These are phyloP conservation scores for Isochrysis galbana DNA, from an alignment of 78 protist genomes.

Conservation along the genomic window DNA sequence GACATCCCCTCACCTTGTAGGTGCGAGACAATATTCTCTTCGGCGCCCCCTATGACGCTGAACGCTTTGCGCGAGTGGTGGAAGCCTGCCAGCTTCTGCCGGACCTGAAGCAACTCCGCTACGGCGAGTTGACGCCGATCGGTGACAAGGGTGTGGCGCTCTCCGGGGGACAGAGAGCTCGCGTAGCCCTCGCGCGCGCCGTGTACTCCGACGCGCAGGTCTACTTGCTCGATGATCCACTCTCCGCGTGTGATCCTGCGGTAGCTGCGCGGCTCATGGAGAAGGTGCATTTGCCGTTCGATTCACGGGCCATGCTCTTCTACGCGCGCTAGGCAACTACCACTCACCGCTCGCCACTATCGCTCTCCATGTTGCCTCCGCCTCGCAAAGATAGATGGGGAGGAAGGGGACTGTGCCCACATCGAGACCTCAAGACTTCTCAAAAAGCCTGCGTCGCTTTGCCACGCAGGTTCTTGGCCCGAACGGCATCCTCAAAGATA, in stretches of 20 bases:
- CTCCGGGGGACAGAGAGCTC: conserved; percentile 69
- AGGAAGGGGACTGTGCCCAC: too few relatives aligned
- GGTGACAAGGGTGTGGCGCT: conserved; percentile 74
- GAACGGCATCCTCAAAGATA: neutral
- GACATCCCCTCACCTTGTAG: conserved; percentile 72
- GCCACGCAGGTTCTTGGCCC: neutral
- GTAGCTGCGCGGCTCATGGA: conserved; percentile 50
- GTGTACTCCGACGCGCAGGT: conserved; percentile 63
- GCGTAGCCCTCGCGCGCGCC: conserved; percentile 71
- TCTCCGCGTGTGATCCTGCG: conserved; percentile 67
- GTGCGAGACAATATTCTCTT: conserved; percentile 85
- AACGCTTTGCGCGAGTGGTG: conserved; percentile 64
- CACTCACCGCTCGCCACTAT: too few relatives aligned
- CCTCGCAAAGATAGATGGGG: too few relatives aligned
- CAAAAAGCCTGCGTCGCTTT: too few relatives aligned
- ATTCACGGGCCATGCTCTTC: too few relatives aligned
- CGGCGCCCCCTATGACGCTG: conserved; percentile 63
- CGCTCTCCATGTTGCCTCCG: too few relatives aligned
- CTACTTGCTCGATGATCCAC: conserved; percentile 69
- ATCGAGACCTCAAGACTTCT: too few relatives aligned
- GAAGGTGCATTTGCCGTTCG: too few relatives aligned
- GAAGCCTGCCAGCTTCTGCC: conserved; percentile 70
- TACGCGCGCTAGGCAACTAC: too few relatives aligned
- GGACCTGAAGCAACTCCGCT: conserved; percentile 69
- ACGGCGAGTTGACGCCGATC: conserved; percentile 51